phyloP scores from a whole-genome alignment of 164 flowering plant genomes.

The Berberis vulgaris region DNA sequence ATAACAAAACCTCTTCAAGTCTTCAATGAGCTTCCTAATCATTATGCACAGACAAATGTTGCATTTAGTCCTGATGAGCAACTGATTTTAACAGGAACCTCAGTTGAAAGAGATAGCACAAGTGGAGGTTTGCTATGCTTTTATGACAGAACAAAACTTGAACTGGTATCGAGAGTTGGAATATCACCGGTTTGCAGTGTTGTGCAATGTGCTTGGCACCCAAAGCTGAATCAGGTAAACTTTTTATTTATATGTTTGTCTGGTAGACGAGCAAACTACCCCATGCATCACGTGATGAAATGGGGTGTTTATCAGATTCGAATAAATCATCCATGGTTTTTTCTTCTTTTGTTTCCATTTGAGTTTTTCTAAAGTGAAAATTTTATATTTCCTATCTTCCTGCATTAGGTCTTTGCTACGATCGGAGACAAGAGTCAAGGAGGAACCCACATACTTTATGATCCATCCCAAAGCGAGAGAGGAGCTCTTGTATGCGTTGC shows the following conservation, averaged over 20 bases:
- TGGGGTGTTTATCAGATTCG: too few species aligned
- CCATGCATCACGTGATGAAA: too few species aligned
- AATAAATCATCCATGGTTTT: neutral
- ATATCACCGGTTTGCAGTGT: conserved; percentile 88
- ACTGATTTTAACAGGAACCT: conserved; percentile 88
- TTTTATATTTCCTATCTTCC: neutral
- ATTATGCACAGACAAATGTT: conserved; percentile 88
- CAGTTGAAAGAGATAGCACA: conserved; percentile 75
- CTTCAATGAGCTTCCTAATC: conserved; percentile 81
- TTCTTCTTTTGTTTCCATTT: neutral
- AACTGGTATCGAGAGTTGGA: conserved; percentile 86
- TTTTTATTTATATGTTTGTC: neutral
- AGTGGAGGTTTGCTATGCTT: conserved; percentile 82
- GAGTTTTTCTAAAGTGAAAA: neutral
- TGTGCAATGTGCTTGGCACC: conserved; percentile 94
- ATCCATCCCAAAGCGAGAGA: conserved; percentile 83
- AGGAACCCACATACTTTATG: conserved; percentile 84
- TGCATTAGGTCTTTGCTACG: conserved; percentile 68
- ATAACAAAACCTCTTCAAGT: conserved; percentile 54
- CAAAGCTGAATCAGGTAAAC: conserved; percentile 85
- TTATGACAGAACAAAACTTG: conserved; percentile 68
- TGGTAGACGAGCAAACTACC: too few species aligned
- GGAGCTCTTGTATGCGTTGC: conserved; percentile 97
- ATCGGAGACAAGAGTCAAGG: conserved; percentile 83
- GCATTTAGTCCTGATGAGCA: conserved; percentile 89